phyloP scores from a whole-genome alignment of 768 basidiomycete species.

The Peribolospora baueri region DNA sequence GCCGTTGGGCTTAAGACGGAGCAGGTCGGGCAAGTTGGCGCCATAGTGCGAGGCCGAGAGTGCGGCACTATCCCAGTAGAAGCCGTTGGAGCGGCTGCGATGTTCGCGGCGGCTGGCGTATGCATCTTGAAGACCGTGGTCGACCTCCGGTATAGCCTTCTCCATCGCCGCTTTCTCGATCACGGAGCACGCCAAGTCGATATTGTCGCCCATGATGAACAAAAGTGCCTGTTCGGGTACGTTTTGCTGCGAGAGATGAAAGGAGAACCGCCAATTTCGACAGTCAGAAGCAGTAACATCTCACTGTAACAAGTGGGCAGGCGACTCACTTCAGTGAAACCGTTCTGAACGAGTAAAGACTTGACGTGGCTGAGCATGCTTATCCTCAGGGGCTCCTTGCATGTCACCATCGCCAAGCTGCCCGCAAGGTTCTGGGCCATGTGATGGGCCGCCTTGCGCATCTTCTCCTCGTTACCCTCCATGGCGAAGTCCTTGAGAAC shows the following conservation, averaged over 20 bases:
- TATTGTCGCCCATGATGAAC: constrained; percentile 72
- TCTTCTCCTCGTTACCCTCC: constrained; percentile 67
- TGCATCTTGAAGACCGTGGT: constrained; percentile 58
- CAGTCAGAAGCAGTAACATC: background rate
- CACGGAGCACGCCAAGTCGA: constrained; percentile 74
- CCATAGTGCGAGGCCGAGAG: constrained; percentile 41
- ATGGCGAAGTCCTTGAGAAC: constrained; percentile 89
- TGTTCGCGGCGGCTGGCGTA: constrained; percentile 68
- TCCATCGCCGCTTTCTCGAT: constrained; percentile 98
- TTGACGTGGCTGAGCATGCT: constrained; percentile 74
- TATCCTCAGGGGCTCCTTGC: constrained; percentile 85
- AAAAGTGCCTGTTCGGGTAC: constrained; percentile 50
- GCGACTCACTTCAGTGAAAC: constrained; percentile 51
- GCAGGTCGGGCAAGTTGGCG: constrained; percentile 53
- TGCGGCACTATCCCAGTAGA: constrained; percentile 73
- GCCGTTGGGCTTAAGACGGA: constrained; percentile 62
- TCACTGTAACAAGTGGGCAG: background rate
- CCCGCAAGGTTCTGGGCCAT: constrained; percentile 97
- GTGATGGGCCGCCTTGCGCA: constrained; percentile 72
- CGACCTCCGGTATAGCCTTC: constrained; percentile 71
- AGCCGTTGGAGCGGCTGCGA: constrained; percentile 43
- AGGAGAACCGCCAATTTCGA: background rate
- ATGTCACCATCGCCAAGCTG: constrained; percentile 84
- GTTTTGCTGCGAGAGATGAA: constrained; percentile 26
- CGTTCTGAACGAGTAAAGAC: constrained; percentile 57